Percentiles rank a stretch among this genome's conserved stretches.
Conservation (phyloP, 106 monocot genomes). For the Apostasia shenzhenica region DNA sequence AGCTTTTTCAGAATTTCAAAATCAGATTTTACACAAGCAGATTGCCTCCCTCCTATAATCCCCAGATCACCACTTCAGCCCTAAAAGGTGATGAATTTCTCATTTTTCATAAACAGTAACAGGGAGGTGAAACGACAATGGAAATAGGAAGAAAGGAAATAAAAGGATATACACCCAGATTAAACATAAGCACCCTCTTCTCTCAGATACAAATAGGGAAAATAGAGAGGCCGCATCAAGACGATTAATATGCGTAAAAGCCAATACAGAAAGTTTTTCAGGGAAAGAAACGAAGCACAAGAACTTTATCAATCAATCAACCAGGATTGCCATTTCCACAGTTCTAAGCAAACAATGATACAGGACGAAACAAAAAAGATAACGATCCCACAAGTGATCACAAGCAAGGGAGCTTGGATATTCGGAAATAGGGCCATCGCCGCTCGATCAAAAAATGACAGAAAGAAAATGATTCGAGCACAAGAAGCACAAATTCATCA, state of each 20-base stretch:
- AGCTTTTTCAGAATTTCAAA: not conserved
- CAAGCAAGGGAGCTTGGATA: not conserved
- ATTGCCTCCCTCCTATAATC: not conserved
- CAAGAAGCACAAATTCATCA: not conserved
- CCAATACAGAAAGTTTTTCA: too few species aligned
- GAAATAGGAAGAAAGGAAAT: not conserved
- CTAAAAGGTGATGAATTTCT: too few species aligned
- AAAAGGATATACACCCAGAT: not conserved
- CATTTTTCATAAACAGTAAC: too few species aligned
- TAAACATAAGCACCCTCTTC: not conserved
- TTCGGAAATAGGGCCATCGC: not conserved
- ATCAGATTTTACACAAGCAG: not conserved
- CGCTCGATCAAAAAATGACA: not conserved
- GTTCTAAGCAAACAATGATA: not conserved
- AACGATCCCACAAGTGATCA: not conserved
- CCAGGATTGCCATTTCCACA: not conserved
- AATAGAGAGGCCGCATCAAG: too few species aligned
- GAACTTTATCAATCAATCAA: not conserved
- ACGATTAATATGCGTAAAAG: too few species aligned
- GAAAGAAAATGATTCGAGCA: not conserved
- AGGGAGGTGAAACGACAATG: too few species aligned
- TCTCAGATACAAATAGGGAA: too few species aligned
- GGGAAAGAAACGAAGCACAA: not conserved
- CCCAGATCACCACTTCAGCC: too few species aligned
- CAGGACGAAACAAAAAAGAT: not conserved